Evolutionary conservation across 176 grass and related monocot genomes (phyloP).

Genomic region (Carex myosuroides): DNA sequence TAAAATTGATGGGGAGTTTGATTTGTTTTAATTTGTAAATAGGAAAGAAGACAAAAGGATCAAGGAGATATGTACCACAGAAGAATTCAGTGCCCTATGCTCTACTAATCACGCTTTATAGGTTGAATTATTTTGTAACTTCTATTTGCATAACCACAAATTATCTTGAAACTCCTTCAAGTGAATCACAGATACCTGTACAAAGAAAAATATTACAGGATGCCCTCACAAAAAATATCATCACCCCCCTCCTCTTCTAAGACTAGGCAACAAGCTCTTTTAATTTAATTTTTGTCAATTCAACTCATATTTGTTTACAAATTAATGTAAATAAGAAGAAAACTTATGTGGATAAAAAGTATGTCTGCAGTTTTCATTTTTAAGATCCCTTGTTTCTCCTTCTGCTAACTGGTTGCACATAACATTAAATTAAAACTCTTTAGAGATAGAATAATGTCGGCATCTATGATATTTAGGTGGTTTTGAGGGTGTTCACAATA

Average conservation of each 20-base stretch:
- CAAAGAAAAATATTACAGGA: neutral
- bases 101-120: constrained; percentile 65
- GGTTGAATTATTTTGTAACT: constrained; percentile 28
- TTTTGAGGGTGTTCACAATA: neutral
- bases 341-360: neutral
- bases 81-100: constrained; percentile 73
- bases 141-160: neutral
- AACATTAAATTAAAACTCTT: neutral
- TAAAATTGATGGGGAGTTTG: neutral
- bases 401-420: neutral
- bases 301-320: neutral
- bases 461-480: neutral
- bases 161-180: neutral
- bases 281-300: neutral
- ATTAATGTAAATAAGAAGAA: neutral
- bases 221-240: neutral
- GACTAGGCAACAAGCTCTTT: neutral
- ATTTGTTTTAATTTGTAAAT: constrained; percentile 14
- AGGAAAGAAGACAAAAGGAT: constrained; percentile 54
- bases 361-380: neutral
- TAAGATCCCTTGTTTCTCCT: neutral
- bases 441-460: neutral
- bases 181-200: neutral
- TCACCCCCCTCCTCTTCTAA: neutral
- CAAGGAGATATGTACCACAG: constrained; percentile 53